Percentiles rank a stretch among this genome's conserved stretches.
These are phyloP conservation scores for Ophiostoma novo-ulmi DNA, from an alignment of 2,329 filamentous ascomycete species.

Conservation along the genomic window DNA sequence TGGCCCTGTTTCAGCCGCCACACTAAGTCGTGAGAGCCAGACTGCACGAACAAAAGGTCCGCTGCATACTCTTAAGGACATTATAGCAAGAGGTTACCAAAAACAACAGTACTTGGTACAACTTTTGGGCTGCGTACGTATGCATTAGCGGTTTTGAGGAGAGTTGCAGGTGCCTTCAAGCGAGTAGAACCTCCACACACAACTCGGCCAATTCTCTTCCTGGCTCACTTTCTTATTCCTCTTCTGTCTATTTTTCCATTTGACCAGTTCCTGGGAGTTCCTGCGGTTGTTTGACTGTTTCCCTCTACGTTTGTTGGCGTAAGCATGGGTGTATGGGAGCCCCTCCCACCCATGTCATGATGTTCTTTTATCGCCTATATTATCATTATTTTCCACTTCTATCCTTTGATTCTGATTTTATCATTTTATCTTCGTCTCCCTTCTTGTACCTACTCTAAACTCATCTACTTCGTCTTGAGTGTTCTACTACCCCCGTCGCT, in stretches of 20 bases:
- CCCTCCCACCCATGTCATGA: slow-evolving; percentile 5
- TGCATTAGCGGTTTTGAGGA: slow-evolving; percentile 14
- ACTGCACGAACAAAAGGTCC: slow-evolving; percentile 16
- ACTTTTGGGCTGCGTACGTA: slow-evolving; percentile 11
- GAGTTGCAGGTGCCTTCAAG: not conserved
- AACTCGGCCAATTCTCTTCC: not conserved
- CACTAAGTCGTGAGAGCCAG: not conserved
- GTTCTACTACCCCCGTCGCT: not conserved
- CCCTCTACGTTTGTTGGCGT: not conserved
- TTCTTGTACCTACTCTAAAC: not conserved
- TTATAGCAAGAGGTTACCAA: slow-evolving; percentile 3
- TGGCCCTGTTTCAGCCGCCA: slow-evolving; percentile 3
- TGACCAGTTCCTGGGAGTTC: slow-evolving; percentile 8
- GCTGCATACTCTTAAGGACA: slow-evolving; percentile 12
- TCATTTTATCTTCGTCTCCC: not conserved
- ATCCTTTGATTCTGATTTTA: slow-evolving; percentile 9
- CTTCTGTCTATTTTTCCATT: not conserved
- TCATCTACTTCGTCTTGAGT: not conserved
- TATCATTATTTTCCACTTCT: not conserved
- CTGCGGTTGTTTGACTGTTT: slow-evolving; percentile 6
- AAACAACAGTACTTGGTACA: slow-evolving; percentile 9
- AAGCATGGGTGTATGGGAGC: slow-evolving; percentile 12
- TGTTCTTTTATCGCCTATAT: slow-evolving; percentile 2
- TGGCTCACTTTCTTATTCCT: not conserved
- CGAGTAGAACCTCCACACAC: not conserved